Percentiles rank a stretch among this genome's conserved stretches.
Conservation (phyloP, 768 basidiomycete genomes). For the Rhizopogon vinicolor region DNA sequence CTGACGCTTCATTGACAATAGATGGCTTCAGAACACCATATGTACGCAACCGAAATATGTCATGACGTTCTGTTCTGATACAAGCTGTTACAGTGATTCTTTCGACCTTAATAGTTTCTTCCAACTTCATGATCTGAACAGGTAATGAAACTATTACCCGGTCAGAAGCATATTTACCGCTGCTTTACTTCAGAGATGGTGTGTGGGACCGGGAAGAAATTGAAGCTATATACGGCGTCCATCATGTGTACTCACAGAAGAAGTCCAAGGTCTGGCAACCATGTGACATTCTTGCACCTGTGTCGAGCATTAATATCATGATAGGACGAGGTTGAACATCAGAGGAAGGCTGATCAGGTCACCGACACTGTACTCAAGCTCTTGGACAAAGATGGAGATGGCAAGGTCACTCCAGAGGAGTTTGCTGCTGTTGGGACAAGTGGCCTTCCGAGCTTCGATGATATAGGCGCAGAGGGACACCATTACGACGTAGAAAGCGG, state of each 20-base stretch:
- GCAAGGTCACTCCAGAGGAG: constrained; percentile 63
- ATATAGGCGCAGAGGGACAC: constrained; percentile 85
- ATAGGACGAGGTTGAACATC: constrained; percentile 73
- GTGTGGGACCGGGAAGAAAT: constrained; percentile 84
- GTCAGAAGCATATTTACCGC: not conserved
- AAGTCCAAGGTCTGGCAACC: constrained; percentile 54
- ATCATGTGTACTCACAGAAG: constrained; percentile 85
- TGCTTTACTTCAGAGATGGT: constrained; percentile 53
- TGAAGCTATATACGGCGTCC: constrained; percentile 93
- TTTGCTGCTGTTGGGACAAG: constrained; percentile 67
- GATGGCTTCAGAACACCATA: constrained; percentile 91
- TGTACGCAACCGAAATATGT: constrained; percentile 37
- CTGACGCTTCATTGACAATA: constrained; percentile 28
- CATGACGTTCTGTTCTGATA: not conserved
- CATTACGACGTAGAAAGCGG: constrained; percentile 92
- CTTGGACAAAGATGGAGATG: constrained; percentile 76
- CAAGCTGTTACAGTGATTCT: constrained; percentile 51
- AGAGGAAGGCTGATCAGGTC: constrained; percentile 77
- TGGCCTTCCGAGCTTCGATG: constrained; percentile 79
- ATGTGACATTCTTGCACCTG: not conserved
- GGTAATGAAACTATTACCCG: constrained; percentile 35
- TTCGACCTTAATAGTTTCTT: constrained; percentile 90
- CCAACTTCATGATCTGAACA: constrained; percentile 89
- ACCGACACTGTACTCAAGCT: constrained; percentile 62
- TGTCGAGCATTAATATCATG: not conserved